Percentiles rank a stretch among this genome's conserved stretches.
These are phyloP conservation scores for Cryomyces minteri DNA, from an alignment of 495 filamentous ascomycete species.

Conservation along the genomic window DNA sequence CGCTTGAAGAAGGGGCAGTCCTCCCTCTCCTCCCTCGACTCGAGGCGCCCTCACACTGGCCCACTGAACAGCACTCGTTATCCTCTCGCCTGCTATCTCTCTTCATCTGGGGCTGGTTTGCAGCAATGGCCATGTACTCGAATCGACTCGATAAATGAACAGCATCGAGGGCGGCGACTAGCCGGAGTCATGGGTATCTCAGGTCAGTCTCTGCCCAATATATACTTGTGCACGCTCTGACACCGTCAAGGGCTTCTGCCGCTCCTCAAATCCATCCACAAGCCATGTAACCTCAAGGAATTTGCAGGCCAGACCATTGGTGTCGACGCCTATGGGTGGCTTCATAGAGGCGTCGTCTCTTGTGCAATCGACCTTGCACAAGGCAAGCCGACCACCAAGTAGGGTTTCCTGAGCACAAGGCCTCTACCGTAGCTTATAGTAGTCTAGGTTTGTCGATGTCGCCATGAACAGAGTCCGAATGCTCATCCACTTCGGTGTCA, in stretches of 20 bases:
- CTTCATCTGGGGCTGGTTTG: too few species aligned
- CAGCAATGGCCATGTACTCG: too few species aligned
- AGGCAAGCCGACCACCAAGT: slow-evolving; percentile 77
- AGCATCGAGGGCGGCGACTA: too few species aligned
- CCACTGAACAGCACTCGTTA: too few species aligned
- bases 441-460: slow-evolving; percentile 68
- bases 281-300: slow-evolving; percentile 67
- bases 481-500: slow-evolving; percentile 83
- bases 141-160: too few species aligned
- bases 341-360: slow-evolving; percentile 80
- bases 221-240: too few species aligned
- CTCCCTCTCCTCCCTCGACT: too few species aligned
- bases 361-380: slow-evolving; percentile 85
- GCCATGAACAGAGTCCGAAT: slow-evolving; percentile 80
- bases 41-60: too few species aligned
- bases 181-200: slow-evolving; percentile 29
- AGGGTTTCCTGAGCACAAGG: slow-evolving; percentile 12
- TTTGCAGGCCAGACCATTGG: slow-evolving; percentile 79
- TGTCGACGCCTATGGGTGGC: slow-evolving; percentile 95
- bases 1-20: too few species aligned
- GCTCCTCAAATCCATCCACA: slow-evolving; percentile 89
- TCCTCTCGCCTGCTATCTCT: too few species aligned
- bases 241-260: slow-evolving; percentile 83
- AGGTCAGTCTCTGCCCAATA: too few species aligned
- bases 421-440: slow-evolving; percentile 7